Evolutionary conservation across 495 filamentous ascomycete species (phyloP).

Genomic region (Penicillium macrosclerotiorum): DNA sequence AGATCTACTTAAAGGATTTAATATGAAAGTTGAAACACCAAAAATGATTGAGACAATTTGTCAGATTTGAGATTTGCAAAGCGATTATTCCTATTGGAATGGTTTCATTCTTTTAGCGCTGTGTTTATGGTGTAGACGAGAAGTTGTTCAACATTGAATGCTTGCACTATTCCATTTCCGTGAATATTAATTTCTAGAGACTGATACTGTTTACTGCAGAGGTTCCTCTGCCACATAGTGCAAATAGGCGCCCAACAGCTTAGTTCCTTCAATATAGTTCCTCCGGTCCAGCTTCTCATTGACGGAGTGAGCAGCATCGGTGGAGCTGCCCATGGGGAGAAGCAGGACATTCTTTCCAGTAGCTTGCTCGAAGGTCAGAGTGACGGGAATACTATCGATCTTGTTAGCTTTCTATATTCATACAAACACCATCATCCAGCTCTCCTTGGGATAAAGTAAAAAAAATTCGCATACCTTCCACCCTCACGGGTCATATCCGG

Average conservation of each 20-base stretch:
- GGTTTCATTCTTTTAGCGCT: too few relatives aligned
- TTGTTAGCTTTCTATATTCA: conserved; percentile 14
- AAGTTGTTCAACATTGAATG: too few relatives aligned
- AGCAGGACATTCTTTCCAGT: conserved; percentile 98
- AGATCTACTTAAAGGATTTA: too few relatives aligned
- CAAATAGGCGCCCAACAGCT: conserved; percentile 90
- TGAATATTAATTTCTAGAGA: too few relatives aligned
- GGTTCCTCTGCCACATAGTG: conserved; percentile 96
- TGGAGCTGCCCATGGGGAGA: conserved; percentile 93
- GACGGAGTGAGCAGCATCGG: conserved; percentile 93
- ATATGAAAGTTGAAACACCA: too few relatives aligned
- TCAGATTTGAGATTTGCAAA: too few relatives aligned
- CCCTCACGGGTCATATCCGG: conserved; percentile 97
- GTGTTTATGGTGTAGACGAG: too few relatives aligned
- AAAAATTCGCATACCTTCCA: conserved; percentile 60
- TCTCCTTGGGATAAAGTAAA: background rate
- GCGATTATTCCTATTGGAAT: too few relatives aligned
- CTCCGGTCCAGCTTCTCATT: conserved; percentile 97
- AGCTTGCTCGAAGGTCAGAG: conserved; percentile 94
- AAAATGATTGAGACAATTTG: too few relatives aligned
- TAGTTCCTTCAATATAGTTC: conserved; percentile 99
- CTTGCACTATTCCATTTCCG: too few relatives aligned
- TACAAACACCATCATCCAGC: background rate
- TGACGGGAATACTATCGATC: conserved; percentile 80
- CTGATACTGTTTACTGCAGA: conserved; percentile 19